Base-by-base conservation (phyloP, 2,329 filamentous ascomycete species). In the Periconia sp. region DNA sequence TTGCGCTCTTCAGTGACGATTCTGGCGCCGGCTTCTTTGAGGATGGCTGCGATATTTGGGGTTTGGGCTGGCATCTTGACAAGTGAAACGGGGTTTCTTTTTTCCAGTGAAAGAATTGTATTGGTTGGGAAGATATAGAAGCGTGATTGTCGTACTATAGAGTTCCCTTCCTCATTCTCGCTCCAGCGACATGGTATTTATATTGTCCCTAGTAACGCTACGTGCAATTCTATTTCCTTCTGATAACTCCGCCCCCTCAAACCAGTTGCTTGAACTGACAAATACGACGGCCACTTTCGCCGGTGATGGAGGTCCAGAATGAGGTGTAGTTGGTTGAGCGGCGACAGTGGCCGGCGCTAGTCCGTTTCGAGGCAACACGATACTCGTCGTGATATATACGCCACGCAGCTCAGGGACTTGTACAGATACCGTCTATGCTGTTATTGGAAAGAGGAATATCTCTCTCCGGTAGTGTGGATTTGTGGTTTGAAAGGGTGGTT, bases 1-100 rank as follows among this genome's bases (percentile, higher is more conserved):
- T 45, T 45, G 2, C 44, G 49, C 27, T 52, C 43, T 47, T 47
- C 49, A 10, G 41, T 35, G n/a, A 47, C 33, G 14, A 47, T 19
- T 10, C 47, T 44, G 9, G 30, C 44, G 8, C 14, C 14, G 13
- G 30, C 7, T 11, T 20, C 44, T 1, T 43, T 43, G 10, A 52
- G 11, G 18, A 52, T 3, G 11, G 49, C 49, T 19, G 49, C 49
- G 19, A 47, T 15, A 18, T 52, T 52, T 6, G 45, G 37, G 6
- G 33, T 31, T 9, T 52, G 49, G 27, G 17, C 14, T 9, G 43
- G 7, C 49, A 52, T 52, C 7, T 37, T n/a, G 10, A 37, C 15
- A 37, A 14, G 5, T 37, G 33, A 37, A 27, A 27, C 23, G 31
- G 31, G 31, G 14, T 33, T 33, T 7, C 14, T 33, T 37, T 37